Conservation (phyloP, 140 eudicot species). For the Bidens hawaiensis region DNA sequence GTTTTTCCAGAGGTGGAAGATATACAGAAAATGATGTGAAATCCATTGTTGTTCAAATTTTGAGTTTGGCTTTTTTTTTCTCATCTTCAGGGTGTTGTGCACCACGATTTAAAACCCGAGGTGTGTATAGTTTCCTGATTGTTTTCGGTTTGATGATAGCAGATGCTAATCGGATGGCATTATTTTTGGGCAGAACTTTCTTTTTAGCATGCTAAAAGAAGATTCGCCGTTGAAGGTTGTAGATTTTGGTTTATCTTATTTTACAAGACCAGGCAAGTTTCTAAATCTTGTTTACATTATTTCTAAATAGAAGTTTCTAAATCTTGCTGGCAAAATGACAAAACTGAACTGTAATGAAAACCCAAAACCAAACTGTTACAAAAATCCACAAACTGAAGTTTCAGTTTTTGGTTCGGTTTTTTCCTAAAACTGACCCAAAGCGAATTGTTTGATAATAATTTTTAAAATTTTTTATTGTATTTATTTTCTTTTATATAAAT, state of each 20-base stretch:
- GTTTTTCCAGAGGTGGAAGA: slow-evolving; percentile 79
- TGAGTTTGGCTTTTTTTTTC: slow-evolving; percentile 81
- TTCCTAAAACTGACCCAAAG: too few relatives aligned
- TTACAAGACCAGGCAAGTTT: slow-evolving; percentile 66
- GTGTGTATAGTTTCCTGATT: slow-evolving; percentile 26
- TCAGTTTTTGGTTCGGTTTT: too few relatives aligned
- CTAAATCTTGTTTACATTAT: too few relatives aligned
- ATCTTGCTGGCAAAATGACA: too few relatives aligned
- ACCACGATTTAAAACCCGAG: slow-evolving; percentile 98
- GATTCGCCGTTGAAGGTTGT: slow-evolving; percentile 76
- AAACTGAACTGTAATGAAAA: too few relatives aligned
- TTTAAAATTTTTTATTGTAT: too few relatives aligned
- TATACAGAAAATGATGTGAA: slow-evolving; percentile 87
- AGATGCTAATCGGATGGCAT: not conserved
- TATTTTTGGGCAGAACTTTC: slow-evolving; percentile 26
- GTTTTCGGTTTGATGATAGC: not conserved
- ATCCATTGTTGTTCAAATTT: slow-evolving; percentile 65
- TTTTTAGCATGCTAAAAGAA: slow-evolving; percentile 71
- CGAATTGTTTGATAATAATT: too few relatives aligned
- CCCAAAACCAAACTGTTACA: too few relatives aligned
- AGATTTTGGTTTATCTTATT: slow-evolving; percentile 94
- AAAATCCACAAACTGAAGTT: too few relatives aligned
- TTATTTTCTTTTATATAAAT: too few relatives aligned
- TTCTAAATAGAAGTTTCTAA: too few relatives aligned
- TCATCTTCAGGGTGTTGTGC: slow-evolving; percentile 98